phyloP scores from a whole-genome alignment of 495 filamentous ascomycete species.

The Monascus purpureus region DNA sequence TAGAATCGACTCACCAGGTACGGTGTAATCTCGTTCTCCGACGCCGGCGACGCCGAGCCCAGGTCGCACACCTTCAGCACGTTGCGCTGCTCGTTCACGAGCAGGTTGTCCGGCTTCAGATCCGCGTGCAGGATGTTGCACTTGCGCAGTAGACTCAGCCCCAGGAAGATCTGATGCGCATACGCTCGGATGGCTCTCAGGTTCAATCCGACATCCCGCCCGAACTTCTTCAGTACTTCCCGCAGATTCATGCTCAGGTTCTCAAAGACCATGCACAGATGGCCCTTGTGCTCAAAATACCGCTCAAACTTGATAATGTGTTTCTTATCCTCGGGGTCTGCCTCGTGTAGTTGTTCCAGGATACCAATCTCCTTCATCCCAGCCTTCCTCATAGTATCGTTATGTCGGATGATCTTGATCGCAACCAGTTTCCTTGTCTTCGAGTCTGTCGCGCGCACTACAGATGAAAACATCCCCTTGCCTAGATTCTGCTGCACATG shows the following conservation, averaged over 20 bases:
- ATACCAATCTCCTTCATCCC: constrained; percentile 93
- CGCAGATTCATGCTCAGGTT: constrained; percentile 85
- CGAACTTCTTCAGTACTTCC: constrained; percentile 92
- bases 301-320: constrained; percentile 80
- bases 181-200: constrained; percentile 74
- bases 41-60: constrained; percentile 80
- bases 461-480: constrained; percentile 89
- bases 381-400: constrained; percentile 83
- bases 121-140: constrained; percentile 92
- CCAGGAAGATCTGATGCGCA: constrained; percentile 87
- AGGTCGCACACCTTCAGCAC: constrained; percentile 90
- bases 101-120: constrained; percentile 92
- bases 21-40: constrained; percentile 80
- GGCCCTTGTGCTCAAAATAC: constrained; percentile 84
- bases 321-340: constrained; percentile 83
- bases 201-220: constrained; percentile 85
- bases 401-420: constrained; percentile 89
- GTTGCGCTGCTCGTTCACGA: constrained; percentile 76
- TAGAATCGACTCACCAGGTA: constrained; percentile 97
- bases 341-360: constrained; percentile 63
- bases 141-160: constrained; percentile 69
- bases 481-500: constrained; percentile 79
- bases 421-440: constrained; percentile 59
- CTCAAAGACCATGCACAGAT: constrained; percentile 94
- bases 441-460: constrained; percentile 79